These are phyloP conservation scores for Eucalyptus marginata DNA, from an alignment of 345 rosid genomes.

Conservation along the genomic window DNA sequence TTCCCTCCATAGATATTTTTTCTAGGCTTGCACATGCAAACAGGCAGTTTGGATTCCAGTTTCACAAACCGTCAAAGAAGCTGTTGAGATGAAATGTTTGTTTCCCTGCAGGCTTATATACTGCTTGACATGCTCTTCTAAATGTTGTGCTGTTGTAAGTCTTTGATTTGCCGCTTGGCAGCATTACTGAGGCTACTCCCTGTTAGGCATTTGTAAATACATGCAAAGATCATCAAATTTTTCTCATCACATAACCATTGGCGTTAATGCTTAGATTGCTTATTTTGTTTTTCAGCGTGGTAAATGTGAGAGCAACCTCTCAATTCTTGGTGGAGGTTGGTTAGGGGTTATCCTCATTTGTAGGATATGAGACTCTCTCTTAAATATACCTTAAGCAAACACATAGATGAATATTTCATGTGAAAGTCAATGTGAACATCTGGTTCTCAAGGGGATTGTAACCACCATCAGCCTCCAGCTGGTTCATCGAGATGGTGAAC, in stretches of 20 bases:
- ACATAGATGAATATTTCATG: neutral
- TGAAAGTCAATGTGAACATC: neutral
- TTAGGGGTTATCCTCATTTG: neutral
- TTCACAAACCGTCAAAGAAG: no score
- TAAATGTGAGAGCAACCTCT: neutral
- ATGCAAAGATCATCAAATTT: no score
- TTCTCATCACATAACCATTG: no score
- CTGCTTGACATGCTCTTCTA: constrained; percentile 86
- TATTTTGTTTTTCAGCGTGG: neutral
- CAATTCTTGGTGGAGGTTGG: neutral
- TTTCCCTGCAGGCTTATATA: constrained; percentile 73
- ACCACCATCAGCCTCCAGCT: neutral
- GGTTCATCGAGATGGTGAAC: neutral
- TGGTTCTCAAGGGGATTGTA: neutral
- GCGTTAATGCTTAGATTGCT: no score
- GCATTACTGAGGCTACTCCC: neutral
- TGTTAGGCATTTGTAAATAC: neutral
- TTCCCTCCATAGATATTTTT: no score
- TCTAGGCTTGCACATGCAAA: no score
- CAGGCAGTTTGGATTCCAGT: no score
- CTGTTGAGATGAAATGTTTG: neutral
- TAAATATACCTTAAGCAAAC: neutral
- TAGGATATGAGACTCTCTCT: neutral
- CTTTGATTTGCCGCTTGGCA: neutral
- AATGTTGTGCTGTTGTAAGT: constrained; percentile 56